Percentiles rank a stretch among this genome's conserved stretches.
Conservation (phyloP, 805 yeast genomes). For the Cyberlindnera galapagoensis region DNA sequence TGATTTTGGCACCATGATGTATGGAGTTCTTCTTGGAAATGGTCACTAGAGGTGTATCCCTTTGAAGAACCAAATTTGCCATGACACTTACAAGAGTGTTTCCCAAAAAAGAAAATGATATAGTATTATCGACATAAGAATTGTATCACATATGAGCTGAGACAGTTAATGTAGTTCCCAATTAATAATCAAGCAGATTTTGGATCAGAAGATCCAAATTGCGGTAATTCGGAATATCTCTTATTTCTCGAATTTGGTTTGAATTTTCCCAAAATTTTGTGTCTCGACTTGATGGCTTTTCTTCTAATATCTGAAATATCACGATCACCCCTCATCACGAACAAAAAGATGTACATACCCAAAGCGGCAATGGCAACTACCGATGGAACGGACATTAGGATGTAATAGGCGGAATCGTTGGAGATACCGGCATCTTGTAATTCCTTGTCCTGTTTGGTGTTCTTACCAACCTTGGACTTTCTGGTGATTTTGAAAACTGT, state of each 20-base stretch:
- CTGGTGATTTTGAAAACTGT: slow-evolving; percentile 39
- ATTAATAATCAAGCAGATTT: too few species aligned
- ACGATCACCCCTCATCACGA: slow-evolving; percentile 47
- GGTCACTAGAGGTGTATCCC: too few species aligned
- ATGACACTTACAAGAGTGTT: too few species aligned
- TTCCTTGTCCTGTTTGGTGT: slow-evolving; percentile 36
- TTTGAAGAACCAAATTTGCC: too few species aligned
- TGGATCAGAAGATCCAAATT: too few species aligned
- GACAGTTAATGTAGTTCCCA: slow-evolving; percentile 10
- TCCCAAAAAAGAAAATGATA: too few species aligned
- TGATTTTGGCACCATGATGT: slow-evolving; percentile 1
- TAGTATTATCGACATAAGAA: too few species aligned
- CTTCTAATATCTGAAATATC: slow-evolving; percentile 41
- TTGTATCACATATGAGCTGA: too few species aligned
- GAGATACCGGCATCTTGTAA: slow-evolving; percentile 38
- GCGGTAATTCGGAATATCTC: slow-evolving; percentile 36
- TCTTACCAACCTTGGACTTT: slow-evolving; percentile 36
- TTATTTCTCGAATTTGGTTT: slow-evolving; percentile 31
- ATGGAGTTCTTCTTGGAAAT: background rate
- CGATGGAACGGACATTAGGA: slow-evolving; percentile 64
- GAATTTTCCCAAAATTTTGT: slow-evolving; percentile 34
- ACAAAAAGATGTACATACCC: slow-evolving; percentile 59
- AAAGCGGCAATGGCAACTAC: slow-evolving; percentile 53
- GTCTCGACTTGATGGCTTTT: slow-evolving; percentile 28
- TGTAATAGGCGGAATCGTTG: slow-evolving; percentile 48